Evolutionary conservation across 257 asterid genomes (phyloP), one percentile per base, ranked within the genome.

Genomic region (Scutellaria minor): DNA sequence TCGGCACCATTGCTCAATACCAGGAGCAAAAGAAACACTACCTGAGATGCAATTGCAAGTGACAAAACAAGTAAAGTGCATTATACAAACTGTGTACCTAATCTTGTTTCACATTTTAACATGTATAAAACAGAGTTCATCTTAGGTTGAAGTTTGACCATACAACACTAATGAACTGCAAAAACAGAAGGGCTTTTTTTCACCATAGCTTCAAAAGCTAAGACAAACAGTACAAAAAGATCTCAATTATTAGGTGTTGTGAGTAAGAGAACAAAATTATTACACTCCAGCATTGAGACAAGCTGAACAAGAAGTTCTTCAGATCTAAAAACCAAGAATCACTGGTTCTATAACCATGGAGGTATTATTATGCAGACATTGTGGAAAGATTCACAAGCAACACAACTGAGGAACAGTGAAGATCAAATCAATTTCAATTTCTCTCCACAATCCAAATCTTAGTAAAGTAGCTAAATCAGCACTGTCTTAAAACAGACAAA

Each of bases 21-120:
- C 81, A 92, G 69, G 78, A 92, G 82, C 84, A 90, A 80, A 68
- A 90, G 79, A 70, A 90, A 65, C 50, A 85, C 82, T 74, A 84
- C 89, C 99, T 95, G 90, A 66, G 84, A 72, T 52, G 37, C 27
- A 76, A 66, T 31, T 62, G 59, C 56, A 50, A 27, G 52, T 9
- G 75, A 70, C 46, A 7, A 60, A 72, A 83, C 53, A 55, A 66
- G 70, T 41, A 47, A 46, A 73, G 63, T 9, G 31, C 31, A 72
- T 69, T 68, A 40, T 53, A 53, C 52, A 13, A 45, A 12, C 42
- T 12, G 51, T 5, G 27, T 6, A 3, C n/a, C 37, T 31, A 31
- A 31, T 31, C 37, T 31, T 31, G 3, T 57, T 12, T 27, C 13
- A 60, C 66, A n/a, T 14, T 7, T 45, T 7, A 7, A 45, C 50